phyloP scores from a whole-genome alignment of 306 rosid species.

The Trifolium dubium region DNA sequence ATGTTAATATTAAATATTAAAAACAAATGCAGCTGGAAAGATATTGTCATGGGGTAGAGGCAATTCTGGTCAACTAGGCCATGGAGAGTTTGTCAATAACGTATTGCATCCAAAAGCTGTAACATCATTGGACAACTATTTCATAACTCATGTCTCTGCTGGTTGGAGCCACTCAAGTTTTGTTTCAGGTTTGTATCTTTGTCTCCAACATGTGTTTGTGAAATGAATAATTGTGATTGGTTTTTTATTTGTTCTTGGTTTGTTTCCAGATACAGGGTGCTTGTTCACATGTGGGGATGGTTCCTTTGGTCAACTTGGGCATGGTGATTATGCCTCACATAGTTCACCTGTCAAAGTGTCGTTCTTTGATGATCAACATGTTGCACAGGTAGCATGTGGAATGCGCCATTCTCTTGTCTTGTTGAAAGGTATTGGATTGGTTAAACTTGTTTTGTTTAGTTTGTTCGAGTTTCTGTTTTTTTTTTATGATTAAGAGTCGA shows the following conservation, averaged over 20 bases:
- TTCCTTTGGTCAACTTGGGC: constrained; percentile 97
- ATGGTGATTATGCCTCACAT: constrained; percentile 67
- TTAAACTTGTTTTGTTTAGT: constrained; percentile 1
- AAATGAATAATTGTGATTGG: background rate
- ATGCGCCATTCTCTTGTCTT: constrained; percentile 92
- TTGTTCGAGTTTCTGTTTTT: constrained; percentile 3
- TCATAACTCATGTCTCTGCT: constrained; percentile 74
- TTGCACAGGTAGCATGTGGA: constrained; percentile 76
- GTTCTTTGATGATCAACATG: constrained; percentile 58
- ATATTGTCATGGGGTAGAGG: constrained; percentile 94
- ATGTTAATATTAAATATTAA: background rate
- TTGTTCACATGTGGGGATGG: constrained; percentile 92
- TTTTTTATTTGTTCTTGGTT: constrained; percentile 13
- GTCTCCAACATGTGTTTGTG: background rate
- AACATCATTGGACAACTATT: constrained; percentile 51
- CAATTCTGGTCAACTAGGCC: constrained; percentile 81
- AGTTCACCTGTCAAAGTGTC: constrained; percentile 63
- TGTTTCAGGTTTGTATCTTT: constrained; percentile 70
- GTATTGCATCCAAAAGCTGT: constrained; percentile 63
- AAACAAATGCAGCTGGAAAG: constrained; percentile 59
- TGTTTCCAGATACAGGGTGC: constrained; percentile 59
- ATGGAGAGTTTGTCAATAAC: constrained; percentile 55
- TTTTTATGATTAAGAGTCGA: too few relatives aligned
- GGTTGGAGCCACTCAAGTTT: constrained; percentile 97
- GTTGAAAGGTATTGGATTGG: constrained; percentile 62